Evolutionary conservation across 768 basidiomycete genomes (phyloP), one percentile per base, ranked within the genome.

Genomic region (Mycena maculata): DNA sequence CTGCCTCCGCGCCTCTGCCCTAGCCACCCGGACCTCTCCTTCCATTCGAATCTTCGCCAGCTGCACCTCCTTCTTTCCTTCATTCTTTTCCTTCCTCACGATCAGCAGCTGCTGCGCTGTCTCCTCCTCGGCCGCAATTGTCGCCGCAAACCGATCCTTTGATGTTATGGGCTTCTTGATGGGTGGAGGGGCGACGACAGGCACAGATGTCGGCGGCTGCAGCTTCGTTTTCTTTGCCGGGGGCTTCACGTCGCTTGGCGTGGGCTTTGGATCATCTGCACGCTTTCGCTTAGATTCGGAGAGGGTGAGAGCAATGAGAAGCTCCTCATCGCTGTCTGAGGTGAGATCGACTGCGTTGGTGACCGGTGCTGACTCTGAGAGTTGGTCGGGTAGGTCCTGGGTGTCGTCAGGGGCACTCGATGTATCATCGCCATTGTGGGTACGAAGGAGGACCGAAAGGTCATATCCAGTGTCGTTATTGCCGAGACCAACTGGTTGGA

Each of bases 401-500:
- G 42, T 55, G 41, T 60, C 65, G 13, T 66, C 65, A 16, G 18
- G 23, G 7, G 12, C 6, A 25, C 63, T 64, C 0, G 63, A 64
- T 8, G 23, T 50, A 28, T 64, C 63, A n/a, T n/a, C n/a, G 22
- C 50, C 55, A 20, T 44, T 2, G 10, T 45, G 18, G 20, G 33
- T 39, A 36, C 6, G 48, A 38, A 56, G 25, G 0, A 58, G 31
- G 27, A 45, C 9, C n/a, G 11, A 22, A 20, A 33, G 15, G 27
- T 67, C 56, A 27, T 50, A 2, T 3, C n/a, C 55, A 22, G 41
- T 65, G 15, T 49, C 33, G 28, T 53, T 67, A 44, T 75, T 72
- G 2, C 73, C 71, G 15, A 75, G 53, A n/a, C 60, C 63, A 1
- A 58, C 54, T 23, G 58, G 72, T 22, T 60, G 53, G 15, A 66